Evolutionary conservation across 192 early-diverging fungal species (phyloP).

Genomic region (Lobulomyces angularis): DNA sequence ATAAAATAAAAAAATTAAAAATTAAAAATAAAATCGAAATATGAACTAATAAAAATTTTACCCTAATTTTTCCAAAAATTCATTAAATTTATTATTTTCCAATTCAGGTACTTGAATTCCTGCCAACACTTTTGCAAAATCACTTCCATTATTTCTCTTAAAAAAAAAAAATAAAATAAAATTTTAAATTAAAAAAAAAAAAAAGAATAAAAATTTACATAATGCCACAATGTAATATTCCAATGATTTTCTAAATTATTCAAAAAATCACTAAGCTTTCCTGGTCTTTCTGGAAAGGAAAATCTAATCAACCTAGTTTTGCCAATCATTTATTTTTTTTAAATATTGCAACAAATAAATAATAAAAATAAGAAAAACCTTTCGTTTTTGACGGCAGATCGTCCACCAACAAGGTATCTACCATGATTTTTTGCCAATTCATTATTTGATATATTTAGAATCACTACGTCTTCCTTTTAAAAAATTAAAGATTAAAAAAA

Average conservation of each 20-base stretch:
- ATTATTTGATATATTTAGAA: conserved; percentile 26
- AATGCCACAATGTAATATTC: conserved; percentile 38
- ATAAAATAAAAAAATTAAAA: no score
- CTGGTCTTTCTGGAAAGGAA: conserved; percentile 32
- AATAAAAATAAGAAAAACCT: conserved; percentile 11
- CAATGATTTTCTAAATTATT: conserved; percentile 13
- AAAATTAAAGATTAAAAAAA: no score
- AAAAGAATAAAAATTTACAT: no score
- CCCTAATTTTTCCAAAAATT: conserved; percentile 15
- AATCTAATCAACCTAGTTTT: conserved; percentile 16
- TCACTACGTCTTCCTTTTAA: conserved; percentile 15
- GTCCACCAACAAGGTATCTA: conserved; percentile 24
- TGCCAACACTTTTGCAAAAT: conserved; percentile 24
- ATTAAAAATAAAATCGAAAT: no score
- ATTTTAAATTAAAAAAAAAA: no score
- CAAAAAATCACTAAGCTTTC: conserved; percentile 23
- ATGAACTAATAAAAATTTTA: no score
- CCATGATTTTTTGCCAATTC: conserved; percentile 33
- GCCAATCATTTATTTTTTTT: background rate
- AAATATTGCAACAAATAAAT: background rate
- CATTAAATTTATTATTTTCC: conserved; percentile 13
- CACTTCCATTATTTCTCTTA: conserved; percentile 32
- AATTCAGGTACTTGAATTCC: conserved; percentile 27
- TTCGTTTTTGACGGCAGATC: conserved; percentile 7
- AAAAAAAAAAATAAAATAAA: no score